Evolutionary conservation across 768 basidiomycete genomes (phyloP).

Genomic region (Psilocybe subaeruginosa): DNA sequence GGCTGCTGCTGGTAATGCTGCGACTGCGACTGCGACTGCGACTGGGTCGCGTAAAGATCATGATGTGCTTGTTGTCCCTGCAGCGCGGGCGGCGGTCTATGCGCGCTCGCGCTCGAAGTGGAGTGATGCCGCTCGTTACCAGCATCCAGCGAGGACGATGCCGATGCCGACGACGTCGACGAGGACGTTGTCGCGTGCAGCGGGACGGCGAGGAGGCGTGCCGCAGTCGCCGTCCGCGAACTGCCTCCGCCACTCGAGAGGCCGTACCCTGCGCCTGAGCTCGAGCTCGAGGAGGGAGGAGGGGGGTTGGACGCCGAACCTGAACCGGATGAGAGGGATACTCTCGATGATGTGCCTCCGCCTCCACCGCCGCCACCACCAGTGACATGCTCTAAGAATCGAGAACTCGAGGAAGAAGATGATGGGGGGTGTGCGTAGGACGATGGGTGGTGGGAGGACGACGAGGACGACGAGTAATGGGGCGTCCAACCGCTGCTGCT

Average conservation of each 20-base stretch:
- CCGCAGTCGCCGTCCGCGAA: neutral
- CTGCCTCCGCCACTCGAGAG: neutral
- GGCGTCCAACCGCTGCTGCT: neutral
- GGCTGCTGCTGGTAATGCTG: conserved; percentile 9
- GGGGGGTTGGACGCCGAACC: neutral
- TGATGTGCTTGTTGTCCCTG: neutral
- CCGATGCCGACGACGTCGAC: conserved; percentile 3
- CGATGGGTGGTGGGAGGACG: neutral
- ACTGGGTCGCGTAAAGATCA: neutral
- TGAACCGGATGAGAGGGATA: conserved; percentile 1
- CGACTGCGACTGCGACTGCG: neutral
- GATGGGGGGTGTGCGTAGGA: neutral
- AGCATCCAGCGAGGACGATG: conserved; percentile 10
- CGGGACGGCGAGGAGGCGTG: conserved; percentile 6
- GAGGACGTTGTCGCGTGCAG: conserved; percentile 11
- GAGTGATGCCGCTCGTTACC: neutral
- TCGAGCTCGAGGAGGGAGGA: conserved; percentile 2
- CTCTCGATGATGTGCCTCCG: neutral
- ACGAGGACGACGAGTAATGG: neutral
- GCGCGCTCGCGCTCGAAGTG: neutral
- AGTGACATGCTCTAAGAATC: neutral
- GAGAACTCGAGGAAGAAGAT: conserved; percentile 4
- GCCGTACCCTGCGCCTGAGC: neutral
- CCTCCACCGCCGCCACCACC: conserved; percentile 5
- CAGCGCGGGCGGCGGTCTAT: neutral